Base-by-base conservation (phyloP, 2,329 filamentous ascomycete genomes). In the Verticillium alfalfae region DNA sequence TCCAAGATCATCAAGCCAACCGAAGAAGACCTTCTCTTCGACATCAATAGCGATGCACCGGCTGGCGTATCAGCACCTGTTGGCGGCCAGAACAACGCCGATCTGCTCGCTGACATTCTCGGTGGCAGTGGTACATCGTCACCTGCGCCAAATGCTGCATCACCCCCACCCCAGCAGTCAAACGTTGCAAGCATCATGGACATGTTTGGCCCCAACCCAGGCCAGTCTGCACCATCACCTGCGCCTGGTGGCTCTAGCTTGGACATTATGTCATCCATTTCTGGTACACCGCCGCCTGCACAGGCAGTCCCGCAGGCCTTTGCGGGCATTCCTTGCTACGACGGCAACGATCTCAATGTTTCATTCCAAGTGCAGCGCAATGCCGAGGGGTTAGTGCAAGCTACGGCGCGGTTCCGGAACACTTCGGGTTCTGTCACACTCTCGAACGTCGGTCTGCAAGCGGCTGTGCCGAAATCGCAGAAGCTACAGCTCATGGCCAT, bases 391-490 rank as follows among this genome's bases (percentile, higher is more conserved):
- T 86, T 86, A 9, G 88, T 96, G 22, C 93, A 97, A 72, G 88
- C 96, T 7, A 81, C 89, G 58, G 93, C 93, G 16, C 87, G 88
- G 9, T 99, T 99, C 81, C 86, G 85, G 45, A 98, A 98, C 74
- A 84, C 78, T 0, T 89, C 88, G 15, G 81, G 82, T 62, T 86
- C 89, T 36, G 83, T 82, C 15, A 78, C 80, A 15, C 81, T 98
- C 57, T 88, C 88, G 16, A 86, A 84, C 56, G 91, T 98, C 36
- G 92, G 91, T 34, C 75, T 99, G 66, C 95, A 99, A 75, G 95
- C 94, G 54, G 95, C 95, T 1, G 95, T 99, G 60, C 95, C 95
- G 9, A 99, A 98, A 78, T 92, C 91, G 55, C 95, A 99, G 77
- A 97, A 95, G 74, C 78, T 99, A 70, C 93, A 97, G 73, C 79